These are phyloP conservation scores for Tulasnella sp. DNA, from an alignment of 768 basidiomycete species.

Conservation along the genomic window DNA sequence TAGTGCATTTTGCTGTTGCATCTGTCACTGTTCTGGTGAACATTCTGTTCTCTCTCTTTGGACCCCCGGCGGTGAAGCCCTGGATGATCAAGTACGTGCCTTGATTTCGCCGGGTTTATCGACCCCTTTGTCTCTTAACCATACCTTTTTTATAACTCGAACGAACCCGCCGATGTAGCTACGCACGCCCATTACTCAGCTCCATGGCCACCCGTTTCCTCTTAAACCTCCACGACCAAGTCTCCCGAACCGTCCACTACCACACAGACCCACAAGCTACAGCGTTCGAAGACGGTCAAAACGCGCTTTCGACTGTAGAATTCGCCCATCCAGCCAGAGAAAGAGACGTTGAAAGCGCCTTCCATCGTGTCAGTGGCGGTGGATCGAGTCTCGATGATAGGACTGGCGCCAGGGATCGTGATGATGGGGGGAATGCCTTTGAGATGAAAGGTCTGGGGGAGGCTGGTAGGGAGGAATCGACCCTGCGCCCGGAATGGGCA, in stretches of 20 bases:
- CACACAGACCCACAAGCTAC: background rate
- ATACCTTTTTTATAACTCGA: background rate
- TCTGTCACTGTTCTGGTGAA: background rate
- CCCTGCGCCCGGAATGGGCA: background rate
- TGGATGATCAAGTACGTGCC: background rate
- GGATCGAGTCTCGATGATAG: background rate
- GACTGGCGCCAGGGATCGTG: background rate
- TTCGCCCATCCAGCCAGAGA: background rate
- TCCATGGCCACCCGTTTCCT: constrained; percentile 21
- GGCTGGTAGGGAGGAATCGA: too few species aligned
- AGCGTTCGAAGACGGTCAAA: background rate
- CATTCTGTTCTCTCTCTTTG: background rate
- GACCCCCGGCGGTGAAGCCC: background rate
- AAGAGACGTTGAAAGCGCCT: background rate
- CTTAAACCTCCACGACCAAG: constrained; percentile 3
- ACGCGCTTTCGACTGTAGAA: background rate
- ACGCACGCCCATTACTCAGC: background rate
- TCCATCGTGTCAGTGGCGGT: background rate
- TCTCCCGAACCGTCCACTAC: background rate
- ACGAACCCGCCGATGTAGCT: background rate
- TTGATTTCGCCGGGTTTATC: background rate
- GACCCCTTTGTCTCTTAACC: background rate
- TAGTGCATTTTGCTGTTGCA: background rate
- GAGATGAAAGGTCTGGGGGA: background rate
- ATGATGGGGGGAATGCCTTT: background rate